Evolutionary conservation across 331 rosid genomes (phyloP).

Genomic region (Rhamnella rubrinervis): DNA sequence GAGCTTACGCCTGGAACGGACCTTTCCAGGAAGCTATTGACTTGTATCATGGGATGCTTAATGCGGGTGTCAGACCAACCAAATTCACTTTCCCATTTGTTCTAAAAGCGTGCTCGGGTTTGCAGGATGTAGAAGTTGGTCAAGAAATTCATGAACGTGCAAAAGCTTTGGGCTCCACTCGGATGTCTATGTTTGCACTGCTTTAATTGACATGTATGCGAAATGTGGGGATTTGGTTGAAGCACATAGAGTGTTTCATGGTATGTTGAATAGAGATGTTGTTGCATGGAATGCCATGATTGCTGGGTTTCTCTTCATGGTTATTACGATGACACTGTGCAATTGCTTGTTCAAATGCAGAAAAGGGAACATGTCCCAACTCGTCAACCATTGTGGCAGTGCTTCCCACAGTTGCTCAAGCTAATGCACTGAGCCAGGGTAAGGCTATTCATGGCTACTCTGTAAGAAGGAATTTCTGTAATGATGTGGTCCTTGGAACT

Average conservation of each 20-base stretch:
- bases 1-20: conserved; percentile 61
- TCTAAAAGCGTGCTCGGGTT: conserved; percentile 61
- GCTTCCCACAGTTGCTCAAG: conserved; percentile 55
- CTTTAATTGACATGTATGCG: conserved; percentile 62
- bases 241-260: conserved; percentile 38
- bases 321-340: conserved; percentile 24
- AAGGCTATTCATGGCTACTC: conserved; percentile 54
- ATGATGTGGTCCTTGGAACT: conserved; percentile 51
- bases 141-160: conserved; percentile 46
- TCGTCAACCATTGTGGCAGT: conserved; percentile 58
- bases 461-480: conserved; percentile 38
- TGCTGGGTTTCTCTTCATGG: conserved; percentile 50
- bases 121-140: conserved; percentile 50
- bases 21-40: conserved; percentile 43
- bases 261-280: conserved; percentile 42
- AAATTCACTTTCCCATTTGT: conserved; percentile 64
- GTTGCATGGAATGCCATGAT: conserved; percentile 74
- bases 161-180: conserved; percentile 34
- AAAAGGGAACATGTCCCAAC: conserved; percentile 42
- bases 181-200: conserved; percentile 58
- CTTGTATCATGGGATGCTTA: conserved; percentile 45
- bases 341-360: conserved; percentile 47
- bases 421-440: conserved; percentile 49
- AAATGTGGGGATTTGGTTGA: conserved; percentile 53
- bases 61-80: conserved; percentile 36